Percentiles rank a stretch among this genome's conserved stretches.
Conservation (phyloP, 2,329 filamentous ascomycete species). For the Diaporthe vaccinii region DNA sequence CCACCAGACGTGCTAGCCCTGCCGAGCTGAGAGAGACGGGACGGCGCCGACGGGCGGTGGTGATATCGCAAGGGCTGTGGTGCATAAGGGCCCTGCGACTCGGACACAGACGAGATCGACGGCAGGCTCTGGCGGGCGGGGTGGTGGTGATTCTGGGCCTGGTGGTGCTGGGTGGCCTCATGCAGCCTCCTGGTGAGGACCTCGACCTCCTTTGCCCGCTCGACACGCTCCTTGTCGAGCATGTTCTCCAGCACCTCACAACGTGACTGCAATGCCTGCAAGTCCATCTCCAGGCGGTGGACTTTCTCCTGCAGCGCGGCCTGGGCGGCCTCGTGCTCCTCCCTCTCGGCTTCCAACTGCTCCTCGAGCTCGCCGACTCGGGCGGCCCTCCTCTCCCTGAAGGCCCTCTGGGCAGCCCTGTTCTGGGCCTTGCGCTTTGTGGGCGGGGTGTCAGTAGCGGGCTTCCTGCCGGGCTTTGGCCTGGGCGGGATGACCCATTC, state of each 20-base stretch:
- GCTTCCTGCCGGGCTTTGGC: slow-evolving; percentile 92
- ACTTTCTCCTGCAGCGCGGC: slow-evolving; percentile 70
- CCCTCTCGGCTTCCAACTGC: slow-evolving; percentile 72
- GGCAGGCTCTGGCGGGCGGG: slow-evolving; percentile 40
- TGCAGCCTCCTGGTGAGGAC: slow-evolving; percentile 36
- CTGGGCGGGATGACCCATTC: slow-evolving; percentile 89
- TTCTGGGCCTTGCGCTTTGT: slow-evolving; percentile 97
- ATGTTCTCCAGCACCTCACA: slow-evolving; percentile 75
- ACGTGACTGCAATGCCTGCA: slow-evolving; percentile 74
- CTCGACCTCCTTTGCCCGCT: slow-evolving; percentile 50
- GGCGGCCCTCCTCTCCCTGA: slow-evolving; percentile 87
- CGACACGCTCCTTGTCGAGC: slow-evolving; percentile 69
- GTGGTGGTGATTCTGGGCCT: slow-evolving; percentile 21
- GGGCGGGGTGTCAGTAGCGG: slow-evolving; percentile 90
- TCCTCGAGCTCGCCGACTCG: slow-evolving; percentile 84
- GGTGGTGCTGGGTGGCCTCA: slow-evolving; percentile 31
- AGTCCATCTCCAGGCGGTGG: slow-evolving; percentile 71
- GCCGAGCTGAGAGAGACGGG: slow-evolving; percentile 27
- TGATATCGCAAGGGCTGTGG: slow-evolving; percentile 40
- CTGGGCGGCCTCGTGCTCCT: slow-evolving; percentile 69
- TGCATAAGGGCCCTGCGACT: slow-evolving; percentile 33
- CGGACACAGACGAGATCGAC: slow-evolving; percentile 37
- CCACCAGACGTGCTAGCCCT: slow-evolving; percentile 40
- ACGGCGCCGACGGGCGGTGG: slow-evolving; percentile 40
- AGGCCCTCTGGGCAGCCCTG: slow-evolving; percentile 89